phyloP scores from a whole-genome alignment of 176 grass and related monocot genomes.

The Elaeis guineensis region DNA sequence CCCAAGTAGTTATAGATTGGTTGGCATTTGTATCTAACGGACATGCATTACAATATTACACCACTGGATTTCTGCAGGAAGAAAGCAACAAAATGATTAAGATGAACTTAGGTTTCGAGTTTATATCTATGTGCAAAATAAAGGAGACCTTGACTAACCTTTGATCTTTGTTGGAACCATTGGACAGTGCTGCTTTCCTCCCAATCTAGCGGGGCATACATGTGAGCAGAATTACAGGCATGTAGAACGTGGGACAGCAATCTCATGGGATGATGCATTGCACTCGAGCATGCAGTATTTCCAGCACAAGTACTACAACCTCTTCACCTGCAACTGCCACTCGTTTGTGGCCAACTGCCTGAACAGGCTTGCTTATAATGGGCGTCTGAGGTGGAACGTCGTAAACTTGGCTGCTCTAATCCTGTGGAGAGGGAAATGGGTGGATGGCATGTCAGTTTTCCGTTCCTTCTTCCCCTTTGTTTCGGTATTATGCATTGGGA shows the following conservation, averaged over 20 bases:
- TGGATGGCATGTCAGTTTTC: conserved; percentile 52
- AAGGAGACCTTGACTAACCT: not conserved
- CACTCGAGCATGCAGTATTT: conserved; percentile 52
- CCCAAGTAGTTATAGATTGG: too few relatives aligned
- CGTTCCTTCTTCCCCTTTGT: conserved; percentile 60
- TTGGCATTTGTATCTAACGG: too few relatives aligned
- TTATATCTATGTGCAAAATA: too few relatives aligned
- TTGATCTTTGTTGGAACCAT: conserved; percentile 1
- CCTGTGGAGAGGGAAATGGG: conserved; percentile 61
- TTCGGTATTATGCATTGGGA: conserved; percentile 43
- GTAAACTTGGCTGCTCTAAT: conserved; percentile 56
- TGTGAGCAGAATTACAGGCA: conserved; percentile 62
- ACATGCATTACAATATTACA: too few relatives aligned
- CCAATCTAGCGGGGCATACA: conserved; percentile 45
- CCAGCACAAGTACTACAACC: conserved; percentile 81
- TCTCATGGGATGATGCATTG: conserved; percentile 78
- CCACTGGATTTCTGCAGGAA: too few relatives aligned
- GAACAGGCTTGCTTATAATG: conserved; percentile 51
- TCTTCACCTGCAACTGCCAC: conserved; percentile 85
- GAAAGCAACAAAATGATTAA: too few relatives aligned
- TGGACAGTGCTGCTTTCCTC: conserved; percentile 82
- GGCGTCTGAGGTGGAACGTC: conserved; percentile 54
- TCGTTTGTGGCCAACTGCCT: conserved; percentile 71
- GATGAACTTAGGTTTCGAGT: too few relatives aligned
- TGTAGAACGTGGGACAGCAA: conserved; percentile 47